These are phyloP conservation scores for Blastocladiella emersonii DNA, from an alignment of 371 early-diverging fungal species.

Conservation along the genomic window DNA sequence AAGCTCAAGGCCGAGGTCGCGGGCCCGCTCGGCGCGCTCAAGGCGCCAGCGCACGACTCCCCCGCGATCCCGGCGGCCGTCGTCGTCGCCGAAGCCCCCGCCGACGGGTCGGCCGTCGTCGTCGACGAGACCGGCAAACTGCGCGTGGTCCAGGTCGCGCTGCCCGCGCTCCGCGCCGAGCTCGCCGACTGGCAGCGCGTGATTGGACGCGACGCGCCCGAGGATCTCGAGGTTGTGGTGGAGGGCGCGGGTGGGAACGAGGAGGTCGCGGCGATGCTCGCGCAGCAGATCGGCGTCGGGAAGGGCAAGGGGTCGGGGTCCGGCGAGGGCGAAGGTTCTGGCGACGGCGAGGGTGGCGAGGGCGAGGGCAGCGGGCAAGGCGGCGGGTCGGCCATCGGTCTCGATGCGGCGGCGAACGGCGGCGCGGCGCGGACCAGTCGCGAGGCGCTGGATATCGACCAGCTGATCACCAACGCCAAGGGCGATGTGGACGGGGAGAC, in stretches of 20 bases:
- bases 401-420: slow-evolving; percentile 19
- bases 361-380: neutral
- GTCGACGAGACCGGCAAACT: neutral
- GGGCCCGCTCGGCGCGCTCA: neutral
- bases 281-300: neutral
- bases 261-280: neutral
- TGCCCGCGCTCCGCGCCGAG: neutral
- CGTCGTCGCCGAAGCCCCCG: neutral
- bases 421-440: slow-evolving; percentile 16
- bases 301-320: neutral
- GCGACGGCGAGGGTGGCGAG: neutral
- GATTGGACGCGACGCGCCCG: slow-evolving; percentile 1
- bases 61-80: neutral
- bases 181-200: neutral
- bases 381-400: slow-evolving; percentile 4
- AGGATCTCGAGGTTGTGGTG: neutral
- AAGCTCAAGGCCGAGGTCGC: neutral
- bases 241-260: neutral
- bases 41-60: neutral
- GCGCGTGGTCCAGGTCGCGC: neutral
- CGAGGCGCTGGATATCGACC: slow-evolving; percentile 16
- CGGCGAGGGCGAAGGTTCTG: neutral
- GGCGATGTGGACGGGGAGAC: slow-evolving; percentile 10
- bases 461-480: slow-evolving; percentile 15
- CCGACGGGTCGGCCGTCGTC: neutral